Percentiles rank a stretch among this genome's conserved stretches.
phyloP scores from a whole-genome alignment of 1,284 basidiomycete genomes.

The Ceratobasidium sp. region DNA sequence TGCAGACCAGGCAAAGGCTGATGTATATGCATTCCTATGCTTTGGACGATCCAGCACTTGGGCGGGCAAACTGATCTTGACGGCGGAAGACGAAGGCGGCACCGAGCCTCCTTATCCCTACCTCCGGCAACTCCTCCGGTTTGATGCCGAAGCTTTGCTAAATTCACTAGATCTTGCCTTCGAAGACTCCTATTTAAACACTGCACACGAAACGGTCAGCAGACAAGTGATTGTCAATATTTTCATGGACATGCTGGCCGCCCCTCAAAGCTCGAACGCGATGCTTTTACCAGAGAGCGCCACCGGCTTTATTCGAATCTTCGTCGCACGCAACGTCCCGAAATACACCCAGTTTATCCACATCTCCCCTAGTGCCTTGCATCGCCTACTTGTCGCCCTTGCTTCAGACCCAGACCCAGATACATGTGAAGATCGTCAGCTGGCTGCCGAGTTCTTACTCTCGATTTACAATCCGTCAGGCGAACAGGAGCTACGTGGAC shows the following conservation, averaged over 20 bases:
- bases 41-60: conserved; percentile 84
- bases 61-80: conserved; percentile 84
- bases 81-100: conserved; percentile 76
- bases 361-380: conserved; percentile 75
- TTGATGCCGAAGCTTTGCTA: conserved; percentile 95
- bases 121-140: conserved; percentile 83
- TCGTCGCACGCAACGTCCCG: conserved; percentile 95
- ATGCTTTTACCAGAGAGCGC: conserved; percentile 68
- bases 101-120: conserved; percentile 90
- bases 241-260: conserved; percentile 80
- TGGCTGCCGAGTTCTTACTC: conserved; percentile 93
- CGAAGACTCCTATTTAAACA: conserved; percentile 92
- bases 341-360: conserved; percentile 95
- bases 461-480: conserved; percentile 91
- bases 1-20: conserved; percentile 74
- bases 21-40: conserved; percentile 86
- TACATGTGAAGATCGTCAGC: conserved; percentile 92
- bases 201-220: conserved; percentile 73
- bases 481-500: conserved; percentile 71
- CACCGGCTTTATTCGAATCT: conserved; percentile 90
- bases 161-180: conserved; percentile 95
- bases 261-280: conserved; percentile 54
- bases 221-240: conserved; percentile 89
- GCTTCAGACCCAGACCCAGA: conserved; percentile 77
- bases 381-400: conserved; percentile 83